Conservation (phyloP, 2,329 filamentous ascomycete species). For the Gaeumannomyces tritici region DNA sequence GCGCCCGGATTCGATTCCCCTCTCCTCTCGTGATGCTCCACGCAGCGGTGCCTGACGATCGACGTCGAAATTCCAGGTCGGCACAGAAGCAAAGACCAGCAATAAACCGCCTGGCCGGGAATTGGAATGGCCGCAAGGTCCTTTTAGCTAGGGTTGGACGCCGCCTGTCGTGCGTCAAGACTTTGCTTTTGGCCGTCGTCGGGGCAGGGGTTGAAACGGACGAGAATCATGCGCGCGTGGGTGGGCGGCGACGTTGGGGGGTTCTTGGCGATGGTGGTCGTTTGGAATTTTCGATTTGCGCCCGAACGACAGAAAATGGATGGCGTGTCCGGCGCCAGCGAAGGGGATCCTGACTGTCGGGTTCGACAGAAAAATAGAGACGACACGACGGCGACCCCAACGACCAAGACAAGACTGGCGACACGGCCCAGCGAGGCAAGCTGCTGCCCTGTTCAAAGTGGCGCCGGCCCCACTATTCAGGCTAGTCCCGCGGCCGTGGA, state of each 20-base stretch:
- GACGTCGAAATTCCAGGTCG: not conserved
- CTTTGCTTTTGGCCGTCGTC: not conserved
- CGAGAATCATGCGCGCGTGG: not conserved
- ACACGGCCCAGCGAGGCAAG: not conserved
- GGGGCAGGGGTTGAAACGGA: not conserved
- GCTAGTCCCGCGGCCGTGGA: not conserved
- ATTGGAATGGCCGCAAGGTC: not conserved
- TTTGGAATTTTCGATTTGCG: too few species aligned
- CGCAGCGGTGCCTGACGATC: not conserved
- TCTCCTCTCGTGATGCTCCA: not conserved
- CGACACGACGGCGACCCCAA: not conserved
- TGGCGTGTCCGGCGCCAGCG: not conserved
- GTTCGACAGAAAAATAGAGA: not conserved
- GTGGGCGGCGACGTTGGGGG: not conserved
- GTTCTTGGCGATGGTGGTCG: not conserved
- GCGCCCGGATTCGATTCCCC: not conserved
- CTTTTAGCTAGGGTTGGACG: not conserved
- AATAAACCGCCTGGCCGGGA: not conserved
- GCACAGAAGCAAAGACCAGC: not conserved
- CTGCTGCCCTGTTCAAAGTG: not conserved
- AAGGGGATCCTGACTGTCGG: not conserved
- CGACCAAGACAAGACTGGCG: not conserved
- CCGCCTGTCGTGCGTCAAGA: not conserved
- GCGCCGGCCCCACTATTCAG: not conserved
- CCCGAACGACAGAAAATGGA: not conserved